Base-by-base conservation (phyloP, 345 rosid genomes). In the Citrus mangshanensis region DNA sequence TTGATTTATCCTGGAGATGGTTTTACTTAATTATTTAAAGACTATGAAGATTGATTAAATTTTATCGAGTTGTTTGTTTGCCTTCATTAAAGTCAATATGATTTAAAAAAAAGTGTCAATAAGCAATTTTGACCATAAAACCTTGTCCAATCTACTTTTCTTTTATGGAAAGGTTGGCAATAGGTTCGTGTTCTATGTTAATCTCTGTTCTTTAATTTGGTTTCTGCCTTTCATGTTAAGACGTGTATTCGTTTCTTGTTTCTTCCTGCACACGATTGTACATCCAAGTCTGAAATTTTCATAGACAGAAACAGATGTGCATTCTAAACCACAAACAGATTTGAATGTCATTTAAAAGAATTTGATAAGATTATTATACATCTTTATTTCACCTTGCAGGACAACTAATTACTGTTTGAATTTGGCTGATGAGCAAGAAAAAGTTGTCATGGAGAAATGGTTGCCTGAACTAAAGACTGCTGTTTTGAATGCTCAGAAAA, bases 351-450 rank as follows among this genome's bases (percentile, higher is more conserved):
- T 21, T 35, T 0, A 34, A 9, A 18, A 54, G 74, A 35, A 49
- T 74, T 74, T 51, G 49, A n/a, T 14, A 4, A 66, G 35, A 22
- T 66, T 35, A 6, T 67, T 73, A 30, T 51, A 51, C 27, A 46
- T 77, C 65, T 79, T 77, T 75, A 55, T 37, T 46, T 6, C 46
- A 46, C 55, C 40, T 74, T 83, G 82, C 89, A 93, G 97, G 92
- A 89, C 93, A 70, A 91, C 97, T 12, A 88, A 84, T 74, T 91
- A 86, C 81, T 95, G 96, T 83, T 84, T 95, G 81, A 86, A 83
- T 77, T 83, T 95, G 86, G 97, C 99, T 64, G 81, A 87, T 66
- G 95, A 96, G 85, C 98, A 94, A 86, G 98, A 93, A 86, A 93
- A 85, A 59, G 81, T 80, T 73, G 88, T 94, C 74, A 77, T 77